Base-by-base conservation (phyloP, 176 grass and related monocot genomes). In the Miscanthus lutarioriparius region DNA sequence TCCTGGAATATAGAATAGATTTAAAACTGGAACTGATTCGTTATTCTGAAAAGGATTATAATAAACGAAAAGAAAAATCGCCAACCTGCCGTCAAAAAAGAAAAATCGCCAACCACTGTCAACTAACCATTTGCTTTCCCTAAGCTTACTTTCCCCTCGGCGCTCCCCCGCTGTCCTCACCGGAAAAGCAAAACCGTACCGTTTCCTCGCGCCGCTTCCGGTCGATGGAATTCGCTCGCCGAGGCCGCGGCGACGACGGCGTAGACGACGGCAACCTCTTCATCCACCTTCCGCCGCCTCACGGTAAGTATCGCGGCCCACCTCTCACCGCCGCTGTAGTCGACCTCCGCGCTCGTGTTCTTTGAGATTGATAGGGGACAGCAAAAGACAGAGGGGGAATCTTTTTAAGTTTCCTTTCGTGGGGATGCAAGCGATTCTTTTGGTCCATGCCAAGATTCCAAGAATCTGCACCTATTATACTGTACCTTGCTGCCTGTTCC, bases 201-300 rank as follows among this genome's bases (percentile, higher is more conserved):
- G n/a, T 19, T 7, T 51, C 54, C 38, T 26, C 22, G 27, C n/a
- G 15, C 74, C 11, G 74, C 80, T 83, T 41, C 59, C 20, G 36
- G 36, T 13, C 67, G 14, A 84, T 84, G 87, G 87, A 88, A 39
- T 79, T 88, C 81, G 47, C 87, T 45, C 27, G 80, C 86, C 80
- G 86, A 22, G 73, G 80, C 39, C 80, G 65, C 37, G 20, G 9
- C 9, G 67, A 40, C 35, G 35, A 39, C 6, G 63, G 1, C 28
- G 27, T 32, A 28, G 63, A 32, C 32, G 32, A 67, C 7, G 32
- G 65, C 32, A 7, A 37, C 65, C 32, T 0, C 65, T 68, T 20
- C 32, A 5, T 20, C 16, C 32, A 68, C 32, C 65, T 17, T 67
- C 65, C 15, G n/a, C 65, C 16, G 32, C 65, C 65, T 15, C 86